Base-by-base conservation (phyloP, 768 basidiomycete genomes). In the Termitomyces heimii region DNA sequence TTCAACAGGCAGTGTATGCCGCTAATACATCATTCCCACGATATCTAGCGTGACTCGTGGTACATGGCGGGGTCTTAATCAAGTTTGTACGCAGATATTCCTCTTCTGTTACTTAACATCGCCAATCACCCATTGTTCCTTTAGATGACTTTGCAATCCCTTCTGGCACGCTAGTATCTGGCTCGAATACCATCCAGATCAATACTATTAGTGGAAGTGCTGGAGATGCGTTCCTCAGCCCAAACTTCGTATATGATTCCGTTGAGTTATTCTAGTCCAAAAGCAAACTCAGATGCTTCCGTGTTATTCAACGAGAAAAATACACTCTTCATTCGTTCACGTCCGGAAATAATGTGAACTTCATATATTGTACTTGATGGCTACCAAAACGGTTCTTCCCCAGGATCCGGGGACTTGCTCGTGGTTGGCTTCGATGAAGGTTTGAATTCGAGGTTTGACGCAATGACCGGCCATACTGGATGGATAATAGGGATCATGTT, bases 391-490 rank as follows among this genome's bases (percentile, higher is more conserved):
- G 42, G n/a, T 24, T 62, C 58, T 40, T 56, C 65, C 4, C 60
- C 62, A n/a, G 53, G 55, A 29, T 64, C 67, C 5, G 62, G 42
- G 2, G 62, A 48, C 45, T 62, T 57, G 40, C 57, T 56, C 14
- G 60, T 45, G 12, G 51, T 56, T 51, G 56, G 20, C 40, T 58
- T 62, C 16, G 63, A 44, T 31, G 68, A 70, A 22, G 83, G 76
- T 54, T 78, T 80, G 63, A 85, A 86, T 60, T 86, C 84, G 26
- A 88, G 71, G 58, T 81, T 81, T 51, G 80, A 77, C 0, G 82
- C 78, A 59, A 88, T 88, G 29, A 81, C 69, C 3, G 86, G 85
- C 86, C 86, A 88, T 14, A 88, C 86, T 84, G 42, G 31, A 29
- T 13, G 20, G 32, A 40, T 55, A 45, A 40, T 50, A 55, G 26